Base-by-base conservation (phyloP, 768 basidiomycete genomes). In the Scleroderma citrinum region DNA sequence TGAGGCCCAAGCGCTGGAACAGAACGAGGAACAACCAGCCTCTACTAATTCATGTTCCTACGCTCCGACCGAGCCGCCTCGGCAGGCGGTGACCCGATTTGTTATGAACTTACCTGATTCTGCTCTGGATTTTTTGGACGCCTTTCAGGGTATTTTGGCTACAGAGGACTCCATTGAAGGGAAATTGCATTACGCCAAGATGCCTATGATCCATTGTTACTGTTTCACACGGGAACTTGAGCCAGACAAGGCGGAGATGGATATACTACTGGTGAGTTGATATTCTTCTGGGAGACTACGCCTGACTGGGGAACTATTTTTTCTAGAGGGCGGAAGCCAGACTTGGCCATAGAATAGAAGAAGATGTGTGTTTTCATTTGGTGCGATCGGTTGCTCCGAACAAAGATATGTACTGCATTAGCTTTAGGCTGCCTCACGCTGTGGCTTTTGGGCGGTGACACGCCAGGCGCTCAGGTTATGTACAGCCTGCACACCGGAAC, bases 21-120 rank as follows among this genome's bases (percentile, higher is more conserved):
- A 46, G 10, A 46, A 19, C 14, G 37, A 21, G 14, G 35, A 8
- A 21, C 46, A 44, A 21, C 30, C 41, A 23, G 19, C 49, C 26
- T 29, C 5, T 41, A 37, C 39, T 39, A 21, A 35, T n/a, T 38
- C 54, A 24, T 47, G 21, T n/a, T 44, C 54, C 38, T 26, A 48
- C 31, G 55, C 49, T 17, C 19, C 53, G 3, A 48, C 46, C 17
- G 19, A 56, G 38, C 70, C 65, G 7, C 63, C 72, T 32, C 80
- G 87, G 50, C 71, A 66, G 48, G 69, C 76, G 38, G 81, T 96
- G 55, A 70, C 81, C 12, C 95, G 96, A 63, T 93, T 91, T 61
- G 86, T 96, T n/a, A 95, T 99, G 93, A 99, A 99, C 66, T 75
- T 99, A 17, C 96, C 96, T 2, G 92, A 91, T 56, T 84, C 86